These are phyloP conservation scores for Trypanosoma cruzi DNA, from an alignment of 208 protist genomes.

Conservation along the genomic window DNA sequence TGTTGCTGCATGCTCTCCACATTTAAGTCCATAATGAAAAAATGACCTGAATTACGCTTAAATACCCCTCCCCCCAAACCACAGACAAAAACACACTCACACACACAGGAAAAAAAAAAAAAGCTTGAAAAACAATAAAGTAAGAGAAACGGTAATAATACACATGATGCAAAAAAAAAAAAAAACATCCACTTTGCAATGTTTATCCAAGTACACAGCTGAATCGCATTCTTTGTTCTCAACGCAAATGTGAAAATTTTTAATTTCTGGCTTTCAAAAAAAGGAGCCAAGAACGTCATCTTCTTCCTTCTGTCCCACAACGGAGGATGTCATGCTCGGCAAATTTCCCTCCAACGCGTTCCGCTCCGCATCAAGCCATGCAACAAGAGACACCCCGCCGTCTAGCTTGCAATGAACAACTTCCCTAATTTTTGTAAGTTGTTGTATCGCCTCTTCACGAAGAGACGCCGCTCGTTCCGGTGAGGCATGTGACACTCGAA, in stretches of 20 bases:
- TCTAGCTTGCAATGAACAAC: conserved; percentile 48
- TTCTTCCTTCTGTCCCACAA: conserved; percentile 29
- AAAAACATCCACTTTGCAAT: neutral
- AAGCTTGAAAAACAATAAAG: neutral
- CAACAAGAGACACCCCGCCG: conserved; percentile 36
- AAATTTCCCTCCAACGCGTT: conserved; percentile 50
- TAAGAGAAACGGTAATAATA: neutral
- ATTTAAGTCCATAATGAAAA: conserved; percentile 15
- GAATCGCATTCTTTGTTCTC: too few species aligned
- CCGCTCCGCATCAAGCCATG: conserved; percentile 68
- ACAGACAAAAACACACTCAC: too few species aligned
- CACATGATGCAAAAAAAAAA: neutral
- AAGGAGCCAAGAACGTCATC: conserved; percentile 60
- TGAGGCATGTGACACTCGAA: conserved; percentile 13
- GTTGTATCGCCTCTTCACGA: conserved; percentile 16
- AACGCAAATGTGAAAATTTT: neutral
- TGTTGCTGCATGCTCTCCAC: conserved; percentile 10
- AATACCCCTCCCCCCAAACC: too few species aligned
- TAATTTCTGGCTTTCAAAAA: conserved; percentile 19
- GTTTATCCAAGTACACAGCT: too few species aligned
- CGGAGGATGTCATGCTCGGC: conserved; percentile 13
- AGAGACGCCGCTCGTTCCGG: conserved; percentile 11
- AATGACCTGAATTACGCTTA: neutral
- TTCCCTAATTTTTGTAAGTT: conserved; percentile 37
- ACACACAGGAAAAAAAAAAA: neutral